Conservation (phyloP, 768 basidiomycete genomes). For the Termitomyces sp. region DNA sequence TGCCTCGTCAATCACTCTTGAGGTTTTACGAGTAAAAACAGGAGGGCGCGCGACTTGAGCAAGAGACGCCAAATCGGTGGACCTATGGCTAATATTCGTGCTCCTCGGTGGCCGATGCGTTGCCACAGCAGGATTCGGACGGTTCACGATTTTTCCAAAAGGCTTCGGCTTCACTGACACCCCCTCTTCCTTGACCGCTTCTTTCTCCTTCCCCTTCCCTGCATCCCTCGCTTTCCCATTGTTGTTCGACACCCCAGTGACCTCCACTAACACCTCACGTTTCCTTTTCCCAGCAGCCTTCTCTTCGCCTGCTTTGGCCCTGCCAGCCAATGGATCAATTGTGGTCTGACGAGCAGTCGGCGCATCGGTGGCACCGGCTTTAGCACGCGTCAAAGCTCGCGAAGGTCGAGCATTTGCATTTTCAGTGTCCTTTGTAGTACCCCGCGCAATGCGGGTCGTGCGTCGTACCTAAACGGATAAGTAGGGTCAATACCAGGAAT, state of each 20-base stretch:
- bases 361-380: slow-evolving; percentile 30
- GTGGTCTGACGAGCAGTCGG: slow-evolving; percentile 24
- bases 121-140: slow-evolving; percentile 25
- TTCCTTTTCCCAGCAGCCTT: slow-evolving; percentile 59
- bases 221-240: slow-evolving; percentile 18
- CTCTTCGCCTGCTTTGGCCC: slow-evolving; percentile 32
- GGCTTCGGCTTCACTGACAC: slow-evolving; percentile 19
- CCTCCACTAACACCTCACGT: slow-evolving; percentile 70
- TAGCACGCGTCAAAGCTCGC: slow-evolving; percentile 50
- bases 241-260: slow-evolving; percentile 39
- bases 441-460: slow-evolving; percentile 50
- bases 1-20: slow-evolving; percentile 30
- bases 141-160: slow-evolving; percentile 20
- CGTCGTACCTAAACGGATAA: slow-evolving; percentile 50
- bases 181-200: slow-evolving; percentile 28
- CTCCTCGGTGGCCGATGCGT: slow-evolving; percentile 5
- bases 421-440: slow-evolving; percentile 55
- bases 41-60: neutral
- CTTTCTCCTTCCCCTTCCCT: slow-evolving; percentile 33
- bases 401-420: slow-evolving; percentile 61
- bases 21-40: slow-evolving; percentile 12
- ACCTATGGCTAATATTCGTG: slow-evolving; percentile 4
- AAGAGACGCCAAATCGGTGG: neutral
- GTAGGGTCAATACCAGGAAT: neutral
- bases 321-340: slow-evolving; percentile 36